These are phyloP conservation scores for Stagonosporopsis vannaccii DNA, from an alignment of 2,329 filamentous ascomycete genomes.

Conservation along the genomic window DNA sequence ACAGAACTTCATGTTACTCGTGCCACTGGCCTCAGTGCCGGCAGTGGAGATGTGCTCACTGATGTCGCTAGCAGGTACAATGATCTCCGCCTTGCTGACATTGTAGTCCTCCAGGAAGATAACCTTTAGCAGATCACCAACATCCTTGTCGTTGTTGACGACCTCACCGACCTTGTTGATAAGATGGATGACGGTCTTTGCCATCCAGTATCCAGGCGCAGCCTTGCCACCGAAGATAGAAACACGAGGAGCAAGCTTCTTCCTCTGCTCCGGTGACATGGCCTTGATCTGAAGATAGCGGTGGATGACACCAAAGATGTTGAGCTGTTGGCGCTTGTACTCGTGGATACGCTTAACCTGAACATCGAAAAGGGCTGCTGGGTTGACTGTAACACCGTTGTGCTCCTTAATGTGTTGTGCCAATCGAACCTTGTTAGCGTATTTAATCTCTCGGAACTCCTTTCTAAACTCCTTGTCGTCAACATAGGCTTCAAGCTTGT, in stretches of 20 bases:
- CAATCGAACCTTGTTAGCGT: conserved; percentile 90
- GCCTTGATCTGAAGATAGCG: conserved; percentile 89
- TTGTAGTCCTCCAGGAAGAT: conserved; percentile 99
- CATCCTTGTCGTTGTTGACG: conserved; percentile 89
- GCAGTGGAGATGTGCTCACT: conserved; percentile 99
- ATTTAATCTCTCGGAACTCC: conserved; percentile 97
- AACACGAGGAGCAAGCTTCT: conserved; percentile 86
- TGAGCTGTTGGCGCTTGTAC: conserved; percentile 98
- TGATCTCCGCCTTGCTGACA: conserved; percentile 98
- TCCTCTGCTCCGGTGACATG: conserved; percentile 81
- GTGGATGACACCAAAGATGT: conserved; percentile 98
- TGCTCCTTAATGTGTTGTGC: conserved; percentile 89
- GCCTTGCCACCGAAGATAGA: conserved; percentile 98
- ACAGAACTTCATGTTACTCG: conserved; percentile 99
- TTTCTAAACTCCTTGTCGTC: conserved; percentile 90
- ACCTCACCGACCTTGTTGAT: conserved; percentile 91
- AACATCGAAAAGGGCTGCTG: conserved; percentile 88
- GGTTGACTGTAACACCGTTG: conserved; percentile 83
- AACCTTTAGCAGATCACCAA: conserved; percentile 94
- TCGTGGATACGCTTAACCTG: conserved; percentile 99
- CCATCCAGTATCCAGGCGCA: conserved; percentile 99
- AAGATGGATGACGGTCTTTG: conserved; percentile 97
- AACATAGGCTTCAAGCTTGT: conserved; percentile 82
- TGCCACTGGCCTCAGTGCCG: conserved; percentile 86
- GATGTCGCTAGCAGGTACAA: conserved; percentile 90